phyloP scores from a whole-genome alignment of 1,284 basidiomycete species.

The Prillingera fragicola region DNA sequence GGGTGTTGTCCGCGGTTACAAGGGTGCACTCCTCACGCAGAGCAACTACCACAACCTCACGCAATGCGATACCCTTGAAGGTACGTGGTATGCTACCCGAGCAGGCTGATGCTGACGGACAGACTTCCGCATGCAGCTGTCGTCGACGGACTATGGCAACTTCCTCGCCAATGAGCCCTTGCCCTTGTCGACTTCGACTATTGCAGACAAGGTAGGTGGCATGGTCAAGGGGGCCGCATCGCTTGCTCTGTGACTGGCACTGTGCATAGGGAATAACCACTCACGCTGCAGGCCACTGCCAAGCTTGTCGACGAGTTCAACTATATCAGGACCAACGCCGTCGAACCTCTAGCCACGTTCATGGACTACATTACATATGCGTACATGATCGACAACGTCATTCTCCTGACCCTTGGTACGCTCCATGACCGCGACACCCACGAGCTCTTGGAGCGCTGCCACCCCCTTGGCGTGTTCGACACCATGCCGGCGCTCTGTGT shows the following conservation, averaged over 20 bases:
- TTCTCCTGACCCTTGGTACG: conserved; percentile 94
- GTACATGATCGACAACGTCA: conserved; percentile 99
- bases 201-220: conserved; percentile 73
- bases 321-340: conserved; percentile 84
- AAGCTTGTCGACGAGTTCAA: conserved; percentile 96
- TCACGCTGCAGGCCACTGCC: conserved; percentile 64
- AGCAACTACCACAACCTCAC: conserved; percentile 88
- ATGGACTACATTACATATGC: conserved; percentile 95
- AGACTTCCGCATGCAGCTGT: conserved; percentile 91
- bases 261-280: too few relatives aligned
- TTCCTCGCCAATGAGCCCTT: conserved; percentile 95
- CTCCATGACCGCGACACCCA: conserved; percentile 96
- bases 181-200: conserved; percentile 91
- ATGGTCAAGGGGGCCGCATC: too few relatives aligned
- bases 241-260: too few relatives aligned
- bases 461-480: conserved; percentile 94
- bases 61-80: conserved; percentile 97
- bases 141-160: conserved; percentile 96
- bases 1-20: conserved; percentile 91
- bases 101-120: conserved; percentile 2
- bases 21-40: conserved; percentile 81
- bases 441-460: conserved; percentile 92
- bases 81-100: conserved; percentile 58
- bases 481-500: conserved; percentile 99
- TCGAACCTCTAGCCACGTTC: conserved; percentile 85